Conservation (phyloP, 2,329 filamentous ascomycete species). For the Colletotrichum sp. region DNA sequence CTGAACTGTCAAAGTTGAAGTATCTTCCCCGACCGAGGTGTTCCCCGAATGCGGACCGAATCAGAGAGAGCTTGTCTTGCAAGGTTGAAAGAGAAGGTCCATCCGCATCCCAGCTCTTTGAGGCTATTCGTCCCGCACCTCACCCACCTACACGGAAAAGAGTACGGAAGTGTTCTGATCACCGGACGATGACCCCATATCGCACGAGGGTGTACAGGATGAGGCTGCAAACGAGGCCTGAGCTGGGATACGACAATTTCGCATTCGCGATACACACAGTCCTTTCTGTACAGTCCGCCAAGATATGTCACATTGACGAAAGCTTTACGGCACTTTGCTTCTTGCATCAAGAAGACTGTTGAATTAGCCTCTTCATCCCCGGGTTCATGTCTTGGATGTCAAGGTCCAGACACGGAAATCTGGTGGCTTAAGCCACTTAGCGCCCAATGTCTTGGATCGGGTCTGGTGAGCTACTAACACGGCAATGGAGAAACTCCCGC, state of each 20-base stretch:
- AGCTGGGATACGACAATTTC: background rate
- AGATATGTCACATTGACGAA: background rate
- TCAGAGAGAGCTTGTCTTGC: background rate
- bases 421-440: background rate
- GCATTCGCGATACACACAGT: background rate
- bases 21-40: background rate
- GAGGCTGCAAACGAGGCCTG: background rate
- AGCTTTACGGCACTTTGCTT: background rate
- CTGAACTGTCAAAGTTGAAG: background rate
- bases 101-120: background rate
- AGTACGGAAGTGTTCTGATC: background rate
- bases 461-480: background rate
- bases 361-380: background rate
- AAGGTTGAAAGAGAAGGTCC: background rate
- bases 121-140: background rate
- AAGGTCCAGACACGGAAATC: background rate
- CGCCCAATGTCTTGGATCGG: background rate
- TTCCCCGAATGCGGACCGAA: background rate
- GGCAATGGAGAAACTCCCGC: background rate
- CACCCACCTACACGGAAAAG: background rate
- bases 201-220: background rate
- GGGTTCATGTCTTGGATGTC: background rate
- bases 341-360: background rate
- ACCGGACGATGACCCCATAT: background rate
- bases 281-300: background rate